Percentiles rank a stretch among this genome's conserved stretches.
Evolutionary conservation across 106 monocot species (phyloP).

Genomic region (Platanthera zijinensis): DNA sequence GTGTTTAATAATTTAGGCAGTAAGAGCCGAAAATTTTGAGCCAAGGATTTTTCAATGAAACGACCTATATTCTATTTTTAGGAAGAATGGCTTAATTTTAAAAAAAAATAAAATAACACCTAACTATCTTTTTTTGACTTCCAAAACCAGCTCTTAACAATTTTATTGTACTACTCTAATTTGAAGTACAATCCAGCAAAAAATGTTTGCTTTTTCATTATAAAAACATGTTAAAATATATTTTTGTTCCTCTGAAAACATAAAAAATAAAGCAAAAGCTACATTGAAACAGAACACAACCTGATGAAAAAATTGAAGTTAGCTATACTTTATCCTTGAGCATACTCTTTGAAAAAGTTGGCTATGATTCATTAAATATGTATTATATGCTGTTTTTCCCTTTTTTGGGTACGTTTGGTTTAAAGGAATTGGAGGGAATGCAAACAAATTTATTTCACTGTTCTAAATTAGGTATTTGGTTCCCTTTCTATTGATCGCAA

Average conservation of each 20-base stretch:
- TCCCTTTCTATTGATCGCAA: no score
- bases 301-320: background rate
- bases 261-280: background rate
- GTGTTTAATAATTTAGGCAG: background rate
- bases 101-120: background rate
- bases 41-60: background rate
- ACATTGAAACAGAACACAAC: background rate
- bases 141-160: background rate
- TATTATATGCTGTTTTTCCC: background rate
- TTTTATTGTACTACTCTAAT: background rate
- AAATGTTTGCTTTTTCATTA: background rate
- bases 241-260: no score
- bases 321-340: background rate
- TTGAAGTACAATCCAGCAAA: background rate
- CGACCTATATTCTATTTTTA: background rate
- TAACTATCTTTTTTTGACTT: background rate
- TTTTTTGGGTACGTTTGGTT: no score
- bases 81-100: background rate
- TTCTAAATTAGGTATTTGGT: no score
- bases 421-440: no score
- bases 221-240: background rate
- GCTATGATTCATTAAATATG: background rate
- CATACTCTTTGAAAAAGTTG: background rate
- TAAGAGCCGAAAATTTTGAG: background rate
- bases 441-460: no score